Evolutionary conservation across 176 grass and related monocot species (phyloP), one percentile per base, ranked within the genome.

Genomic region (Oropetium thomaeum): DNA sequence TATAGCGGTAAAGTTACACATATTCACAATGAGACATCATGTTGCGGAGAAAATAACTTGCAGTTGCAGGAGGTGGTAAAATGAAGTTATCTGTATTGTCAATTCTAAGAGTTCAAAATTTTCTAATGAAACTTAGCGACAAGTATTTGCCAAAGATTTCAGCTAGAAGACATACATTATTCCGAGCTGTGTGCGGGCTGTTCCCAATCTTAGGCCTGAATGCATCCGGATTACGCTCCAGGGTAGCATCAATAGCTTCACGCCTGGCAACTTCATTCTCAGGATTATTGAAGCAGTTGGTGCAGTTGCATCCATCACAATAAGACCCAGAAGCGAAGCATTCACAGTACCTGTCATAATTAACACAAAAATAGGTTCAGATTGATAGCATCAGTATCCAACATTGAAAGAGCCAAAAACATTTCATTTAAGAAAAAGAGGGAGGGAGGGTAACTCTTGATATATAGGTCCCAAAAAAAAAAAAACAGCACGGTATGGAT

Each of bases 161-260:
- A 45, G 80, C 51, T 23, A 68, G n/a, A 82, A 74, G 74, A 63
- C 84, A 87, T 98, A 98, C 95, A 83, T 77, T 88, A 61, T 90
- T 88, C 42, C 82, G 80, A 26, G 58, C 54, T 32, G 89, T 65
- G 76, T 99, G 85, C 43, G 96, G 96, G 60, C 96, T 95, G 74
- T 64, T 95, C 51, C 96, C 91, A 73, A 99, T 99, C 79, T 99
- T 99, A 72, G 96, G 96, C 76, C 89, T 92, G 72, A 99, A 99
- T 23, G 96, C 96, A 86, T 90, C 85, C 31, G 96, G 96, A 74
- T 99, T 99, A 66, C 91, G 88, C 73, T 92, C 89, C 79, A 95
- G 81, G 75, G 84, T 95, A 78, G 92, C 82, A 33, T 99, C 96
- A 75, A 95, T 84, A 73, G 96, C 89, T 69, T 99, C 96, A 76